phyloP scores from a whole-genome alignment of 139 green algal species.

The Chlorella sp. region DNA sequence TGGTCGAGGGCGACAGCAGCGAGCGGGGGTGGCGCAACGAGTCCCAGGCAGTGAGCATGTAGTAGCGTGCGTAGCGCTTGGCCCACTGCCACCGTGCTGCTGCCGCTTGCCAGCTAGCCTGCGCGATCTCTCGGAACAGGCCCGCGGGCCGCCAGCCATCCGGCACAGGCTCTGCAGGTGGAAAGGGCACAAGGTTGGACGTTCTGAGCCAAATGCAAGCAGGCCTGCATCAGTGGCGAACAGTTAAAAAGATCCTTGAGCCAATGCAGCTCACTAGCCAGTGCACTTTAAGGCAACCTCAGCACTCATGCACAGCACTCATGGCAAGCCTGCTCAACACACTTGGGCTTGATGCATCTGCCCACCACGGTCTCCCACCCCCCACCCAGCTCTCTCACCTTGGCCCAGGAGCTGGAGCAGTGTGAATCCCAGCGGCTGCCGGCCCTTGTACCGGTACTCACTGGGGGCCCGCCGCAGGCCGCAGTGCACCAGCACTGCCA shows the following conservation, averaged over 20 bases:
- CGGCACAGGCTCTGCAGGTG: constrained; percentile 1
- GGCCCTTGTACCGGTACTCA: constrained; percentile 25
- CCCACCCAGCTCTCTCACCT: neutral
- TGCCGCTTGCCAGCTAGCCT: neutral
- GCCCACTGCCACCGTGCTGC: too few species aligned
- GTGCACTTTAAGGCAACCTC: too few species aligned
- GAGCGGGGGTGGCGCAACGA: neutral
- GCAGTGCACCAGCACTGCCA: constrained; percentile 32
- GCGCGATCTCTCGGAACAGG: constrained; percentile 1
- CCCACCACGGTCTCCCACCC: too few species aligned
- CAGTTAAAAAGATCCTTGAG: too few species aligned
- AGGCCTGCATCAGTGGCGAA: too few species aligned
- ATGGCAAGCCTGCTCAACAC: too few species aligned
- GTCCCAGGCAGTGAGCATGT: constrained; percentile 5
- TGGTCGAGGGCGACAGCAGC: neutral
- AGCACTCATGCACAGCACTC: too few species aligned
- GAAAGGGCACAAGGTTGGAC: neutral
- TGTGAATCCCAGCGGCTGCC: constrained; percentile 13
- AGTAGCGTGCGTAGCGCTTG: constrained; percentile 4
- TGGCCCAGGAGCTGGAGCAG: constrained; percentile 16
- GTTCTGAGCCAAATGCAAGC: too few species aligned
- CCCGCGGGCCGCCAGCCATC: neutral
- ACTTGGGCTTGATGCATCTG: too few species aligned
- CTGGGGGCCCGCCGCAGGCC: constrained; percentile 7
- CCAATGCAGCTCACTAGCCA: too few species aligned